These are phyloP conservation scores for Haplographium delicatum DNA, from an alignment of 495 filamentous ascomycete genomes.

Conservation along the genomic window DNA sequence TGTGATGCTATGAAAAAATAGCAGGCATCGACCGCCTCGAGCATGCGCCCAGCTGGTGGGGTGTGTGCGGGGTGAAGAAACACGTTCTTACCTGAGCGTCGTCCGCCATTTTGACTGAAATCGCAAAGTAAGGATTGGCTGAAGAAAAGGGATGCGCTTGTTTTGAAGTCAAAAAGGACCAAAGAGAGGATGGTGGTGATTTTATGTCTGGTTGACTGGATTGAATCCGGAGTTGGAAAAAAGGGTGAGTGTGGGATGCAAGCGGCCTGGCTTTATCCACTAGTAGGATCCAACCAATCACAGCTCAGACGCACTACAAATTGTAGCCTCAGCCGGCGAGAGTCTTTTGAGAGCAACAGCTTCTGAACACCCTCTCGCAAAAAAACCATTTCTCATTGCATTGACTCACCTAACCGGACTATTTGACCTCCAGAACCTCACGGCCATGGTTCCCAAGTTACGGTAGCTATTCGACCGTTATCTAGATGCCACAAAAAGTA, in stretches of 20 bases:
- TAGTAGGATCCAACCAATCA: too few relatives aligned
- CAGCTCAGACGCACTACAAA: too few relatives aligned
- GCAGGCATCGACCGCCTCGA: constrained; percentile 5
- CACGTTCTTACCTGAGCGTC: constrained; percentile 52
- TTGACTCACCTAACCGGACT: background rate
- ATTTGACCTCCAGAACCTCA: background rate
- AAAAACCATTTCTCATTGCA: too few relatives aligned
- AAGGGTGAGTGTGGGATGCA: constrained; percentile 7
- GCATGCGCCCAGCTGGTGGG: constrained; percentile 26
- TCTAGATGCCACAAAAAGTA: constrained; percentile 5
- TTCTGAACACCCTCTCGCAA: too few relatives aligned
- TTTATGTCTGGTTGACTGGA: constrained; percentile 10
- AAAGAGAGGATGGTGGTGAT: constrained; percentile 5
- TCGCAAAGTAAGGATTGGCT: constrained; percentile 28
- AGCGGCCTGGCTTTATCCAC: too few relatives aligned
- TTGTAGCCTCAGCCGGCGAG: background rate
- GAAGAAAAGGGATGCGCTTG: constrained; percentile 23
- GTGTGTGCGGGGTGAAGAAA: constrained; percentile 26
- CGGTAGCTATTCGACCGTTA: background rate
- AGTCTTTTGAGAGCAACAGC: background rate
- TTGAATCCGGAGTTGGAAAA: constrained; percentile 7
- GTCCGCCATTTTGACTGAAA: constrained; percentile 50
- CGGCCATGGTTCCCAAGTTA: constrained; percentile 3
- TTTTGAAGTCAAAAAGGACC: constrained; percentile 11
- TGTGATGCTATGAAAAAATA: constrained; percentile 6